phyloP scores from a whole-genome alignment of 257 asterid species.

The Ophiorrhiza pumila region DNA sequence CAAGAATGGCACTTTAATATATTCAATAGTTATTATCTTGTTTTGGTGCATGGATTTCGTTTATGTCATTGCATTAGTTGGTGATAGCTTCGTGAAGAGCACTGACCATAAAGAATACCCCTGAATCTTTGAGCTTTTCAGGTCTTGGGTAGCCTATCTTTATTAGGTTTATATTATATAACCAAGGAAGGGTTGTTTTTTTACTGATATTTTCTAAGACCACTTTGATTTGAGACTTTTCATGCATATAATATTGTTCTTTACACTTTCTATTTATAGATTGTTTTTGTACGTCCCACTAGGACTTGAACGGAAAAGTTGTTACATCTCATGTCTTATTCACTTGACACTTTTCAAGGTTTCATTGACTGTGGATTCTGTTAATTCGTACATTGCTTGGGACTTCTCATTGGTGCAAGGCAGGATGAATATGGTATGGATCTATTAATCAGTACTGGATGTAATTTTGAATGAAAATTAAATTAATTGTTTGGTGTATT shows the following conservation, averaged over 20 bases:
- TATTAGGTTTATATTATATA: neutral
- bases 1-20: neutral
- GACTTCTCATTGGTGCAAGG: conserved; percentile 96
- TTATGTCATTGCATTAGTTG: neutral
- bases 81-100: neutral
- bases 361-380: conserved; percentile 62
- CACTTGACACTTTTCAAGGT: conserved; percentile 43
- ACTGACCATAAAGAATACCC: neutral
- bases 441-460: conserved; percentile 23
- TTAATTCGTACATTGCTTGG: conserved; percentile 95
- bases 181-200: neutral
- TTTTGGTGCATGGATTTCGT: neutral
- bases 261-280: neutral
- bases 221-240: neutral
- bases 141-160: neutral
- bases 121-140: neutral
- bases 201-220: neutral
- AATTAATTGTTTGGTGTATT: conserved; percentile 2
- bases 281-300: neutral
- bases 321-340: neutral
- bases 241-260: neutral
- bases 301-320: neutral
- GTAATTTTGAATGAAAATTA: neutral
- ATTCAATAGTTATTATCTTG: neutral
- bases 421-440: conserved; percentile 71